A percentile compares a stretch with the other conserved stretches of the same genome.
These are phyloP conservation scores for Exsudoporus frostii DNA, from an alignment of 768 basidiomycete genomes.

Conservation along the genomic window DNA sequence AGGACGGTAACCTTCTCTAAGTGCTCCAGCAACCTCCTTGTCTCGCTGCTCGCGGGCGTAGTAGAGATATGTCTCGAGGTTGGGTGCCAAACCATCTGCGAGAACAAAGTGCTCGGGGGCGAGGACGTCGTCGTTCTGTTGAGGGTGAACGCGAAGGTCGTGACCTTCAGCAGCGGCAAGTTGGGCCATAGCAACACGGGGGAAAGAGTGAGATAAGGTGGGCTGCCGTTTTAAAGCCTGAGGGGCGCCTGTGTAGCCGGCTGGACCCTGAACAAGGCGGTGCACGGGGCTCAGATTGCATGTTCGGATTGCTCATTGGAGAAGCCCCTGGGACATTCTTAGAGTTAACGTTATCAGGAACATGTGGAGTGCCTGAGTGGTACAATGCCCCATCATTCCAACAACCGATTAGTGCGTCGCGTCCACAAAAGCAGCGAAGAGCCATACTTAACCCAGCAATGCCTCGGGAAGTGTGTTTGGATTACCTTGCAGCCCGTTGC, in stretches of 20 bases:
- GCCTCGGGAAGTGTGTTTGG: too few relatives aligned
- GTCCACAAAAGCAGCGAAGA: not conserved
- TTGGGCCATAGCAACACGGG: constrained; percentile 17
- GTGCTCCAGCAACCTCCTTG: constrained; percentile 23
- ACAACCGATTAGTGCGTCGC: not conserved
- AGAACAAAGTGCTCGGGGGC: constrained; percentile 19
- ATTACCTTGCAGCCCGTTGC: too few relatives aligned
- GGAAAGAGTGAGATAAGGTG: not conserved
- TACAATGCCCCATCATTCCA: not conserved
- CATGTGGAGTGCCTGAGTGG: not conserved
- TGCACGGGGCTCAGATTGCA: not conserved
- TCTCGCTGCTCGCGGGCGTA: constrained; percentile 31
- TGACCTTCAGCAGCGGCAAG: constrained; percentile 18
- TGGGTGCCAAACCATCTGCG: constrained; percentile 23
- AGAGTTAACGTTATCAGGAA: not conserved
- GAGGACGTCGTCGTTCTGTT: constrained; percentile 1
- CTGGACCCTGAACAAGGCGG: not conserved
- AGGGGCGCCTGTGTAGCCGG: not conserved
- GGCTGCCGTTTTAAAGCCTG: not conserved
- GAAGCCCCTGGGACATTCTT: not conserved
- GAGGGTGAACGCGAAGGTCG: constrained; percentile 14
- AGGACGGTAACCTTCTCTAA: constrained; percentile 4
- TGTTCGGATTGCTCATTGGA: not conserved
- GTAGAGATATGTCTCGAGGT: constrained; percentile 32
- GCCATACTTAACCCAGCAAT: too few relatives aligned